These are phyloP conservation scores for Cyberlindnera subsufficiens DNA, from an alignment of 805 yeast species.

Conservation along the genomic window DNA sequence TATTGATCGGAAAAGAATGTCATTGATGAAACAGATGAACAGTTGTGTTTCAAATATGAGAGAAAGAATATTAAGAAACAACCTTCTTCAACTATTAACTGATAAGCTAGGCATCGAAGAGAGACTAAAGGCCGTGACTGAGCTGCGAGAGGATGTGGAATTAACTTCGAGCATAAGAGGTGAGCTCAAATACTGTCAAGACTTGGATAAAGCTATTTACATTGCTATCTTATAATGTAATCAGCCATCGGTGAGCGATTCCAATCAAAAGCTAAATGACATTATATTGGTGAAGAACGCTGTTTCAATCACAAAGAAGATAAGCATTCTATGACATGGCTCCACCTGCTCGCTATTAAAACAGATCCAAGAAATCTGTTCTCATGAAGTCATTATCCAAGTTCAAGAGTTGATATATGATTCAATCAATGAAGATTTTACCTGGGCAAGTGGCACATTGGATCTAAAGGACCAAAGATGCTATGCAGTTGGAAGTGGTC, in stretches of 20 bases:
- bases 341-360: conserved; percentile 15
- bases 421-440: conserved; percentile 36
- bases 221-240: conserved; percentile 26
- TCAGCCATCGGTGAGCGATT: conserved; percentile 19
- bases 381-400: conserved; percentile 17
- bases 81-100: conserved; percentile 42
- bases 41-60: conserved; percentile 43
- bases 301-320: conserved; percentile 17
- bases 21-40: conserved; percentile 33
- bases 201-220: conserved; percentile 37
- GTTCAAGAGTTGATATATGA: conserved; percentile 25
- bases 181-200: conserved; percentile 28
- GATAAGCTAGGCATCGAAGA: conserved; percentile 29
- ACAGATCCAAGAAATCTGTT: conserved; percentile 27
- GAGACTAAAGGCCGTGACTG: conserved; percentile 33
- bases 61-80: conserved; percentile 32
- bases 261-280: conserved; percentile 35
- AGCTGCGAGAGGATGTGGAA: conserved; percentile 22
- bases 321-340: conserved; percentile 14
- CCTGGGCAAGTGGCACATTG: conserved; percentile 33
- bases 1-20: conserved; percentile 23
- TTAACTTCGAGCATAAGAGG: conserved; percentile 14
- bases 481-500: conserved; percentile 38
- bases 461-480: conserved; percentile 39
- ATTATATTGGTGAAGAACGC: conserved; percentile 34